These are phyloP conservation scores for Russula brevipes DNA, from an alignment of 768 basidiomycete species.

Conservation along the genomic window DNA sequence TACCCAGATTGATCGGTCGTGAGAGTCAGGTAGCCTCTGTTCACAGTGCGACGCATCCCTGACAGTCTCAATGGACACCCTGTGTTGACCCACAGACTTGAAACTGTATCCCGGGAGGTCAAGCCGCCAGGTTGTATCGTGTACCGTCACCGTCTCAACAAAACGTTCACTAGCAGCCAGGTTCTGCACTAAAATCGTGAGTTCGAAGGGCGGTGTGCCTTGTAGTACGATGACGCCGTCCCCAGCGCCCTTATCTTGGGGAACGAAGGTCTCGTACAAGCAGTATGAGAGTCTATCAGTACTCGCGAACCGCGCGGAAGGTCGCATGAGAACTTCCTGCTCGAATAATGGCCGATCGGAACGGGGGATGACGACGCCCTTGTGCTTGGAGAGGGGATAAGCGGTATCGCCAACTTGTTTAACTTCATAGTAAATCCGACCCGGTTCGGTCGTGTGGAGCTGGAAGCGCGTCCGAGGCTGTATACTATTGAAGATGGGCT, in stretches of 20 bases:
- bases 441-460: conserved; percentile 68
- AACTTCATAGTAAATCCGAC: conserved; percentile 85
- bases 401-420: conserved; percentile 82
- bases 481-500: conserved; percentile 80
- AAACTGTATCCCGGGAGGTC: conserved; percentile 68
- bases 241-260: conserved; percentile 44
- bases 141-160: conserved; percentile 48
- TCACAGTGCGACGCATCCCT: conserved; percentile 79
- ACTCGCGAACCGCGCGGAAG: conserved; percentile 73
- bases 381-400: conserved; percentile 71
- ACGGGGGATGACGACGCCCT: conserved; percentile 57
- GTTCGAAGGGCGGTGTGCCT: conserved; percentile 81
- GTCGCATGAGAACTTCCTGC: conserved; percentile 78
- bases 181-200: conserved; percentile 71
- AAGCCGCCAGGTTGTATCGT: conserved; percentile 59
- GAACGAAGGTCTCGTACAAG: conserved; percentile 59
- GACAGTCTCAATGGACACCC: conserved; percentile 71
- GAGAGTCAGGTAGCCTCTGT: conserved; percentile 59
- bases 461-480: conserved; percentile 77
- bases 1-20: conserved; percentile 63
- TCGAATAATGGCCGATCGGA: conserved; percentile 70
- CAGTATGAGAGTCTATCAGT: conserved; percentile 67
- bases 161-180: conserved; percentile 65
- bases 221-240: conserved; percentile 67
- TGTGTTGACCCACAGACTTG: conserved; percentile 73